Evolutionary conservation across 2,329 filamentous ascomycete species (phyloP).

Genomic region (Ceratocystis albifundus): DNA sequence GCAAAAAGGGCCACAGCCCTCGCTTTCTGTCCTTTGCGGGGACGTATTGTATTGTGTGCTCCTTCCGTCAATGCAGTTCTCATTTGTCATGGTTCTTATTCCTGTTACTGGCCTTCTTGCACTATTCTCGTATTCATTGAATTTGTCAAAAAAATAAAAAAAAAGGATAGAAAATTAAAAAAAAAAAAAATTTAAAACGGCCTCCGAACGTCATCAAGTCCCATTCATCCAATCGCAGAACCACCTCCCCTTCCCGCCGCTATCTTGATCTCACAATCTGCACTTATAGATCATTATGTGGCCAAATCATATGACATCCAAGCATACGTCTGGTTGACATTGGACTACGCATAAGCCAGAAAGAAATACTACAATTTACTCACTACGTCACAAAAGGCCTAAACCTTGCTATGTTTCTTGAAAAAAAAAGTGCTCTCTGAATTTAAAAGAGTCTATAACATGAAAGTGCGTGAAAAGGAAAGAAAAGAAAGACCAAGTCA

Average conservation of each 20-base stretch:
- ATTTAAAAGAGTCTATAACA: slow-evolving; percentile 21
- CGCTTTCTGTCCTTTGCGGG: background rate
- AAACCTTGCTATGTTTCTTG: background rate
- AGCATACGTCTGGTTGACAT: no score
- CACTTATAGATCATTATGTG: no score
- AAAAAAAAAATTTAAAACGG: background rate
- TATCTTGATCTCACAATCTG: background rate
- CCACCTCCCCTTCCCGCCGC: background rate
- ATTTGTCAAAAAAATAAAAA: background rate
- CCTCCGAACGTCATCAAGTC: background rate
- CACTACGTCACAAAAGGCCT: no score
- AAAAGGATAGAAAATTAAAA: no score
- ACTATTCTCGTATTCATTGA: background rate
- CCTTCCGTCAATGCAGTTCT: background rate
- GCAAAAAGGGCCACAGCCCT: background rate
- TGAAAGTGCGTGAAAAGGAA: slow-evolving; percentile 14
- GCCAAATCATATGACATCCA: no score
- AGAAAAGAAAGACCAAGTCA: background rate
- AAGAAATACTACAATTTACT: no score
- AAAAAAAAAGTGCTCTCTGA: slow-evolving; percentile 12
- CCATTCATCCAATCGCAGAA: background rate
- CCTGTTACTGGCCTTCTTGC: background rate
- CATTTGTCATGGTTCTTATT: background rate
- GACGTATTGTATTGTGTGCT: background rate
- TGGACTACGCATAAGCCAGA: no score